Percentiles rank a stretch among this genome's conserved stretches.
phyloP scores from a whole-genome alignment of 192 early-diverging fungal genomes.

The Backusella sp. region DNA sequence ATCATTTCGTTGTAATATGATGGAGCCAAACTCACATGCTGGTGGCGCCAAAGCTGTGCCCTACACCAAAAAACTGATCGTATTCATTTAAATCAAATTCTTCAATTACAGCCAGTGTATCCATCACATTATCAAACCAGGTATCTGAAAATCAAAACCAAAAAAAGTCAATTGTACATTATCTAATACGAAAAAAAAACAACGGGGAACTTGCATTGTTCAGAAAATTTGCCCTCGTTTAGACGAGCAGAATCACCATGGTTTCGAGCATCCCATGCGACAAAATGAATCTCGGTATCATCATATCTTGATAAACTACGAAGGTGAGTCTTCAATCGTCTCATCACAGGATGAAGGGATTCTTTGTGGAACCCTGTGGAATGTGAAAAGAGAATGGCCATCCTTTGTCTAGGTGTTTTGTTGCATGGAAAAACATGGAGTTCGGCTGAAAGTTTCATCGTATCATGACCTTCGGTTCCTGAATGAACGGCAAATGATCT shows the following conservation, averaged over 20 bases:
- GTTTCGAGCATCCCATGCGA: conserved; percentile 52
- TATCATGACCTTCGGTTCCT: conserved; percentile 6
- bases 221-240: conserved; percentile 34
- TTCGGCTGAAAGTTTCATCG: conserved; percentile 18
- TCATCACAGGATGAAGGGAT: conserved; percentile 53
- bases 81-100: conserved; percentile 31
- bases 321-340: conserved; percentile 23
- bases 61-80: conserved; percentile 46
- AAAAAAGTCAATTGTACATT: background rate
- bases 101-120: conserved; percentile 47
- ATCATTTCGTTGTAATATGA: too few relatives aligned
- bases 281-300: conserved; percentile 34
- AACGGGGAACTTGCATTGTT: background rate
- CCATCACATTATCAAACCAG: conserved; percentile 52
- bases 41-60: conserved; percentile 54
- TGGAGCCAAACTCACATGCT: conserved; percentile 16
- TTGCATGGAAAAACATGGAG: conserved; percentile 18
- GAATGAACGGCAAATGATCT: conserved; percentile 11
- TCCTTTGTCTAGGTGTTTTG: background rate
- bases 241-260: conserved; percentile 57
- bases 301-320: background rate
- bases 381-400: conserved; percentile 50
- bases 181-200: background rate
- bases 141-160: conserved; percentile 27
- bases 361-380: conserved; percentile 65